phyloP scores from a whole-genome alignment of 768 basidiomycete species.

The Xerocomus brunneocitrinus region DNA sequence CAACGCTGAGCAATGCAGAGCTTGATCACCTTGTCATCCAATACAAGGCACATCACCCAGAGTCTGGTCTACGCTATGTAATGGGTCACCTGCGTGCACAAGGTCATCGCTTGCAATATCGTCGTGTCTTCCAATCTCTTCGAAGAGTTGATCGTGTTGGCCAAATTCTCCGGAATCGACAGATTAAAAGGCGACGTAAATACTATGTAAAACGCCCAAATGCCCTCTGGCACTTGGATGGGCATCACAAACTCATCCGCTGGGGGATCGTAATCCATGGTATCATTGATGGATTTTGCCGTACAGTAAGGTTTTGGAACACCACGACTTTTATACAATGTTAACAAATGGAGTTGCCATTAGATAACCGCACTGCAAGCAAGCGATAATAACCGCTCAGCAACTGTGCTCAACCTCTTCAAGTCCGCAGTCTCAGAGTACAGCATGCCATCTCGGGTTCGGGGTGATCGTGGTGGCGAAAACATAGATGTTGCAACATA shows the following conservation, averaged over 20 bases:
- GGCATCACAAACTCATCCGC: conserved; percentile 24
- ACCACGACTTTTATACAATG: too few species aligned
- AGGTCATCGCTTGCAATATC: not conserved
- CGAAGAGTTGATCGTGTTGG: not conserved
- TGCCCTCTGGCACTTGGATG: conserved; percentile 21
- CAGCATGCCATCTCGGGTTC: conserved; percentile 22
- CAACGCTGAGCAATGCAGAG: conserved; percentile 14
- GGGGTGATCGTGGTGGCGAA: conserved; percentile 30
- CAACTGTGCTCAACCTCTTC: not conserved
- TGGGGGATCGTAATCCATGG: conserved; percentile 23
- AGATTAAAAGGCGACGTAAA: not conserved
- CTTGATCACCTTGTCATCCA: conserved; percentile 12
- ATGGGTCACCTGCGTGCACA: conserved; percentile 1
- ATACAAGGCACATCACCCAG: conserved; percentile 5
- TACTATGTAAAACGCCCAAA: not conserved
- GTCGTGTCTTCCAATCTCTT: not conserved
- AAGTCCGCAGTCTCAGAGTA: not conserved
- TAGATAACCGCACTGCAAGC: not conserved
- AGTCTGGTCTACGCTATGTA: conserved; percentile 9
- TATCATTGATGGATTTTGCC: conserved; percentile 25
- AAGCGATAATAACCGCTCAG: not conserved
- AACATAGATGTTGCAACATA: conserved; percentile 26
- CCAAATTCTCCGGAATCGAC: too few species aligned
- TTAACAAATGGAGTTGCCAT: too few species aligned
- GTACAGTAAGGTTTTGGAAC: conserved; percentile 12